These are phyloP conservation scores for Arctium lappa DNA, from an alignment of 129 eudicot genomes.

Conservation along the genomic window DNA sequence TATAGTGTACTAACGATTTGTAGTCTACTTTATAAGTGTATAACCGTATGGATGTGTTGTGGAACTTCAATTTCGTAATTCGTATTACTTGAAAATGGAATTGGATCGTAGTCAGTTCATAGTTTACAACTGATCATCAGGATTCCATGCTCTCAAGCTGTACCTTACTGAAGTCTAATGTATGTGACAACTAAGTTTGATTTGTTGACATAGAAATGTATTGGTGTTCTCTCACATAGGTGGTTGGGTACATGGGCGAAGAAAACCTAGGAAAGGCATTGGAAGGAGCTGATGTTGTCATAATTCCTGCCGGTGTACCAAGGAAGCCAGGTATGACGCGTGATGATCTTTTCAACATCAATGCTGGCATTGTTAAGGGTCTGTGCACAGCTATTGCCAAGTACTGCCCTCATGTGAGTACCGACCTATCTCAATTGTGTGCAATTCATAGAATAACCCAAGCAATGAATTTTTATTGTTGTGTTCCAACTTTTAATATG, in stretches of 20 bases:
- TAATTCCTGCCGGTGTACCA: conserved; percentile 99
- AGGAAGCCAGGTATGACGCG: conserved; percentile 99
- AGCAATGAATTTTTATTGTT: not conserved
- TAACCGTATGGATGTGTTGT: not conserved
- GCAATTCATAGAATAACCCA: not conserved
- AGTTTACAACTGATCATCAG: not conserved
- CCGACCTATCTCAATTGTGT: not conserved
- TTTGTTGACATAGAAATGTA: not conserved
- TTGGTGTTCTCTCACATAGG: conserved; percentile 37
- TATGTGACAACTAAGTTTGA: not conserved
- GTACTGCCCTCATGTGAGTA: conserved; percentile 85
- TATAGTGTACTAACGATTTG: not conserved
- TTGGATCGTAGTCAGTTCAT: not conserved
- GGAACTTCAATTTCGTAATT: not conserved
- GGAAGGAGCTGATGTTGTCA: conserved; percentile 88
- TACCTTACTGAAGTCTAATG: not conserved
- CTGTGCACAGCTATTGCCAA: conserved; percentile 78
- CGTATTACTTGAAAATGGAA: not conserved
- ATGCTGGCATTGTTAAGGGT: conserved; percentile 91
- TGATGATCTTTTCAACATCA: conserved; percentile 97
- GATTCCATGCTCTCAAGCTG: not conserved
- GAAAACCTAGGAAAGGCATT: conserved; percentile 78
- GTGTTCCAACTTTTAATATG: not conserved
- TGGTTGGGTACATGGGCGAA: conserved; percentile 70
- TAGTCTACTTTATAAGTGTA: not conserved